phyloP scores from a whole-genome alignment of 345 rosid species.

The Eucalyptus marginata region DNA sequence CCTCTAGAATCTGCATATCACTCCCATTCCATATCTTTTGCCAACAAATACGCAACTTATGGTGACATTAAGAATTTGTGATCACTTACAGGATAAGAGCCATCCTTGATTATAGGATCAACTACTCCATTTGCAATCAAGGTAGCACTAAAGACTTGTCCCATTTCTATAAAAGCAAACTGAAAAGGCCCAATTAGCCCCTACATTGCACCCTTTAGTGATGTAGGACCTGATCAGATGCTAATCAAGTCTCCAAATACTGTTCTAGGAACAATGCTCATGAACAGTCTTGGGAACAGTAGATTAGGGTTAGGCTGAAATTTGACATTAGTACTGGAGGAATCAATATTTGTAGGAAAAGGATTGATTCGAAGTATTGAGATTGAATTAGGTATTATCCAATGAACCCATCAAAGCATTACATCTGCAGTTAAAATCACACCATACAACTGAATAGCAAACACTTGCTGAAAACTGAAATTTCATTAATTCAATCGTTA shows the following conservation, averaged over 20 bases:
- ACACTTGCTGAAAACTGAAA: not conserved
- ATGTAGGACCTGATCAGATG: not conserved
- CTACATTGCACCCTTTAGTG: not conserved
- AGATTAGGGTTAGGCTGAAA: not conserved
- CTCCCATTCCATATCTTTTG: not conserved
- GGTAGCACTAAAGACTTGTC: not conserved
- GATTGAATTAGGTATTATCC: not conserved
- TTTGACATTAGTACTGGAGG: not conserved
- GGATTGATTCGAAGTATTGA: not conserved
- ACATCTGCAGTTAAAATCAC: not conserved
- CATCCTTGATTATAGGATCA: not conserved
- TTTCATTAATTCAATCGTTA: not conserved
- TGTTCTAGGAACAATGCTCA: not conserved
- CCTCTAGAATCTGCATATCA: not conserved
- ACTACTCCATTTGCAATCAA: not conserved
- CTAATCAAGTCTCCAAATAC: not conserved
- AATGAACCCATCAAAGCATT: not conserved
- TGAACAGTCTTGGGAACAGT: not conserved
- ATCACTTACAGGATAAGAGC: not conserved
- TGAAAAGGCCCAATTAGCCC: not conserved
- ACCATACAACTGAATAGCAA: not conserved
- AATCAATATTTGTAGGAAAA: not conserved
- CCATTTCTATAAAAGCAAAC: not conserved
- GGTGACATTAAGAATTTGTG: not conserved
- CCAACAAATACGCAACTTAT: not conserved